Percentiles rank a stretch among this genome's conserved stretches.
Conservation (phyloP, 1,284 basidiomycete species). For the Vanrija sp. region DNA sequence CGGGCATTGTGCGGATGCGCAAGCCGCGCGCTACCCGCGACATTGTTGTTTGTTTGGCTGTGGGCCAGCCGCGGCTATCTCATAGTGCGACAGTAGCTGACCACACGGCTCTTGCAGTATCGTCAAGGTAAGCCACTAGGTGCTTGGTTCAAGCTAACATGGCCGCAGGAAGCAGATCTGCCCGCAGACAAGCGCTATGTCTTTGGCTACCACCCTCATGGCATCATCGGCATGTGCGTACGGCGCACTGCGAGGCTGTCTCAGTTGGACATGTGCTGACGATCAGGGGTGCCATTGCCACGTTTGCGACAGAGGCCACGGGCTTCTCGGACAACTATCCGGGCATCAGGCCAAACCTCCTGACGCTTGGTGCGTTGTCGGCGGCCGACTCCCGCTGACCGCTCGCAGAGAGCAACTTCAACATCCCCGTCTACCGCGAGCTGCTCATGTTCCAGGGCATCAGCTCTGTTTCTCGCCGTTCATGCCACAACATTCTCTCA, state of each 20-base stretch:
- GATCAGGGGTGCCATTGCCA: slow-evolving; percentile 88
- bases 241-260: too few species aligned
- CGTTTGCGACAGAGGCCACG: slow-evolving; percentile 90
- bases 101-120: too few species aligned
- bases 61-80: too few species aligned
- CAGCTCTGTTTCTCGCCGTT: slow-evolving; percentile 83
- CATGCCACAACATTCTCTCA: slow-evolving; percentile 83
- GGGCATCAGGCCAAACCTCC: slow-evolving; percentile 84
- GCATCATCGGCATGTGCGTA: slow-evolving; percentile 74
- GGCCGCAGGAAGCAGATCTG: slow-evolving; percentile 67
- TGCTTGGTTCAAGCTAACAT: slow-evolving; percentile 43
- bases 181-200: slow-evolving; percentile 88
- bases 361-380: slow-evolving; percentile 62
- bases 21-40: too few species aligned
- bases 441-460: slow-evolving; percentile 79
- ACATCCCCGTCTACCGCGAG: slow-evolving; percentile 89
- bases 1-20: slow-evolving; percentile 10
- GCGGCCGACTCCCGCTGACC: slow-evolving; percentile 1
- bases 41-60: too few species aligned
- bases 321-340: slow-evolving; percentile 87
- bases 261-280: too few species aligned
- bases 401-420: slow-evolving; percentile 69
- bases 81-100: too few species aligned
- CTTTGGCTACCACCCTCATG: slow-evolving; percentile 98
- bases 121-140: too few species aligned